A percentile compares a stretch with the other conserved stretches of the same genome.
Evolutionary conservation across 2,329 filamentous ascomycete species (phyloP).

Genomic region (Cadophora gregata): DNA sequence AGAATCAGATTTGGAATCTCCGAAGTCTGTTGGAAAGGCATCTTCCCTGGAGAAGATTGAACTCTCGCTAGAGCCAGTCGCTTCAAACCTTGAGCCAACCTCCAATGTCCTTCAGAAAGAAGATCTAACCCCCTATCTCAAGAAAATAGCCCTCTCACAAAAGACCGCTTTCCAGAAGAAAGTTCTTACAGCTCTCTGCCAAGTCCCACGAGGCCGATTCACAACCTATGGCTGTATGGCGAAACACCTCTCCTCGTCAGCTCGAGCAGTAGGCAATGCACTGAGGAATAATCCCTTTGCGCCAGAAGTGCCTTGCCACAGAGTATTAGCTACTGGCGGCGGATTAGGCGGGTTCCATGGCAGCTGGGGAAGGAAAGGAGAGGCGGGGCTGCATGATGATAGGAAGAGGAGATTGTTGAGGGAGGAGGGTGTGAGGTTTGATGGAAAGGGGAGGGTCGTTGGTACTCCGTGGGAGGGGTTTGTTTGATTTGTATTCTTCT

Average conservation of each 20-base stretch:
- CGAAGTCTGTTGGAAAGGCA: background rate
- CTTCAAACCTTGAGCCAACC: background rate
- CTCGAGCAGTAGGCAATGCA: slow-evolving; percentile 79
- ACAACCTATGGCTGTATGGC: slow-evolving; percentile 81
- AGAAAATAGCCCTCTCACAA: slow-evolving; percentile 36
- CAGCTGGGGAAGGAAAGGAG: slow-evolving; percentile 64
- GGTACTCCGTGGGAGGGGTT: slow-evolving; percentile 48
- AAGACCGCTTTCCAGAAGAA: slow-evolving; percentile 62
- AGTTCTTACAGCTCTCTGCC: slow-evolving; percentile 75
- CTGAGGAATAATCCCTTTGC: slow-evolving; percentile 82
- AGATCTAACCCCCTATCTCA: slow-evolving; percentile 34
- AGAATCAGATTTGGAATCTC: slow-evolving; percentile 1
- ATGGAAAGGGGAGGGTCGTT: slow-evolving; percentile 63
- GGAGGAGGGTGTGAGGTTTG: slow-evolving; percentile 69
- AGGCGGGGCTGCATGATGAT: slow-evolving; percentile 66
- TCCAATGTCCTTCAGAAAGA: slow-evolving; percentile 50
- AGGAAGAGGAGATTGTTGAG: slow-evolving; percentile 64
- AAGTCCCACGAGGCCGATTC: slow-evolving; percentile 76
- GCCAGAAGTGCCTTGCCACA: slow-evolving; percentile 80
- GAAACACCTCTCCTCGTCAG: slow-evolving; percentile 69
- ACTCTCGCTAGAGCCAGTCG: slow-evolving; percentile 45
- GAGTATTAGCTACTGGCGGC: slow-evolving; percentile 76
- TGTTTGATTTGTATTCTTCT: slow-evolving; percentile 18
- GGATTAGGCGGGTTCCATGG: slow-evolving; percentile 76
- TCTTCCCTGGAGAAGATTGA: background rate